Evolutionary conservation across 495 filamentous ascomycete genomes (phyloP).

Genomic region (Delitschia confertaspora): DNA sequence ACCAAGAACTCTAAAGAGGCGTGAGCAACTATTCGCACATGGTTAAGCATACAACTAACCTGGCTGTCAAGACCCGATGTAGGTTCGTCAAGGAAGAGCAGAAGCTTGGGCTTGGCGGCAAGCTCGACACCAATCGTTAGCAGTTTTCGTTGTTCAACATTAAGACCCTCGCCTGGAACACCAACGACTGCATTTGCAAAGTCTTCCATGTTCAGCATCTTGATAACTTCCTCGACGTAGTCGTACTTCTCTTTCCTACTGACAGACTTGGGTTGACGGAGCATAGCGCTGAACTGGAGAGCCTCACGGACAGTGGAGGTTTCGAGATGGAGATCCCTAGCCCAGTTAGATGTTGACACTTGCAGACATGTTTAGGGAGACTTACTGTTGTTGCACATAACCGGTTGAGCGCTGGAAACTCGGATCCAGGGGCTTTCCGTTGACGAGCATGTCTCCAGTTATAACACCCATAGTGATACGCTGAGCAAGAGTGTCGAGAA

Average conservation of each 20-base stretch:
- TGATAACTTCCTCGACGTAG: slow-evolving; percentile 87
- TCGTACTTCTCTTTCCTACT: slow-evolving; percentile 65
- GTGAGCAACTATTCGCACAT: too few species aligned
- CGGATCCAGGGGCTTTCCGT: slow-evolving; percentile 62
- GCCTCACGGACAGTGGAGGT: slow-evolving; percentile 84
- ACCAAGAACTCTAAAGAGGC: slow-evolving; percentile 80
- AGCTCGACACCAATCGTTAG: slow-evolving; percentile 89
- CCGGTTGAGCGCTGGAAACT: slow-evolving; percentile 91
- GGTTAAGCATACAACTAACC: too few species aligned
- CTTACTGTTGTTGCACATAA: slow-evolving; percentile 92
- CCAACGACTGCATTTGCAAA: slow-evolving; percentile 85
- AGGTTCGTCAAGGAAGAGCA: slow-evolving; percentile 87
- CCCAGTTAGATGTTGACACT: too few species aligned
- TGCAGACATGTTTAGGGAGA: too few species aligned
- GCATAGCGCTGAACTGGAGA: slow-evolving; percentile 69
- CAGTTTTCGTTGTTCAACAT: slow-evolving; percentile 85
- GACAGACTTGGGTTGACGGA: slow-evolving; percentile 68
- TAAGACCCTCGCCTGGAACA: slow-evolving; percentile 79
- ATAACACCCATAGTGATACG: slow-evolving; percentile 82
- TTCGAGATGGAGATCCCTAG: slow-evolving; percentile 82
- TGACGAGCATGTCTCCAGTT: slow-evolving; percentile 75
- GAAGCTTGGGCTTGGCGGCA: slow-evolving; percentile 78
- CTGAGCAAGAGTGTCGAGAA: slow-evolving; percentile 64
- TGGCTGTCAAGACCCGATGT: slow-evolving; percentile 80
- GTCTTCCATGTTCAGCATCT: slow-evolving; percentile 77